These are phyloP conservation scores for Aureobasidium sp. DNA, from an alignment of 2,329 filamentous ascomycete genomes.

Conservation along the genomic window DNA sequence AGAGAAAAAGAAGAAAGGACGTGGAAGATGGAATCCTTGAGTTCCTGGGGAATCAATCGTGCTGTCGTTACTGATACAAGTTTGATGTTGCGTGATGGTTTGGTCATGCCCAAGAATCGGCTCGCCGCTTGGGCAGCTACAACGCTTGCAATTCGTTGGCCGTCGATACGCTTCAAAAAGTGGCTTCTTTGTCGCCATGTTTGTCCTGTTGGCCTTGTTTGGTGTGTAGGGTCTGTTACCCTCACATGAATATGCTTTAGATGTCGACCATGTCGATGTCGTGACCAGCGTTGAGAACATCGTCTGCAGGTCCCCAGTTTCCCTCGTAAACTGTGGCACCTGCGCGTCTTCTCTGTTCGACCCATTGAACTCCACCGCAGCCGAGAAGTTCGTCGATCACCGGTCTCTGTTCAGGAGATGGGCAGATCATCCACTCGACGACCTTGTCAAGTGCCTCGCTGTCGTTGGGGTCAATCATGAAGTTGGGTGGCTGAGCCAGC, in stretches of 20 bases:
- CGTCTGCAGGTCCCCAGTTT: slow-evolving; percentile 78
- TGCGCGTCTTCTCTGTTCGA: slow-evolving; percentile 66
- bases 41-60: slow-evolving; percentile 14
- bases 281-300: slow-evolving; percentile 48
- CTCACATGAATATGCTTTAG: slow-evolving; percentile 18
- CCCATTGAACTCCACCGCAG: slow-evolving; percentile 72
- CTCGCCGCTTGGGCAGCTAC: not conserved
- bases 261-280: slow-evolving; percentile 57
- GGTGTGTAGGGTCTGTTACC: slow-evolving; percentile 5
- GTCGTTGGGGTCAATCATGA: slow-evolving; percentile 76
- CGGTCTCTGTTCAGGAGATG: slow-evolving; percentile 66
- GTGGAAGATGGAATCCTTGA: slow-evolving; percentile 3
- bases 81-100: slow-evolving; percentile 1
- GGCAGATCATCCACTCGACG: slow-evolving; percentile 81
- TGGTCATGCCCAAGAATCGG: not conserved
- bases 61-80: slow-evolving; percentile 14
- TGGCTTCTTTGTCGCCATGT: slow-evolving; percentile 5
- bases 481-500: slow-evolving; percentile 65
- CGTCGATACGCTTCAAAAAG: not conserved
- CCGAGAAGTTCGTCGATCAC: slow-evolving; percentile 65
- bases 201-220: slow-evolving; percentile 8
- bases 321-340: slow-evolving; percentile 95
- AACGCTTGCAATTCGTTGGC: not conserved
- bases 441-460: slow-evolving; percentile 72
- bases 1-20: not conserved